Conservation (phyloP, 768 basidiomycete species). For the Tulasnella sp. region DNA sequence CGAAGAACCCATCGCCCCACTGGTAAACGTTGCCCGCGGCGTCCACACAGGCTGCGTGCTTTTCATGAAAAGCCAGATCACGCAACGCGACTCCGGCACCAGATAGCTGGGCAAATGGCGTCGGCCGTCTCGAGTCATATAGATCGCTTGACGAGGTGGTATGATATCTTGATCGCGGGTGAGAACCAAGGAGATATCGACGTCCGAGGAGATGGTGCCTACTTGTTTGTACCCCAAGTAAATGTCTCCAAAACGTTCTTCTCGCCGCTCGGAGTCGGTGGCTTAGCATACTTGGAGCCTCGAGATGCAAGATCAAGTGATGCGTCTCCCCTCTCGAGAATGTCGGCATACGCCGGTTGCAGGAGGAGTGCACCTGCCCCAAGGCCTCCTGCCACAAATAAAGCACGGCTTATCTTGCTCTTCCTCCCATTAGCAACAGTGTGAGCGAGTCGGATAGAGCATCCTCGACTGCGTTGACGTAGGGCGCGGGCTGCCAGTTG, state of each 20-base stretch:
- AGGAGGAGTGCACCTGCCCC: background rate
- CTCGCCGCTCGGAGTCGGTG: background rate
- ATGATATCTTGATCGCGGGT: background rate
- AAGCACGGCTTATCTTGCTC: background rate
- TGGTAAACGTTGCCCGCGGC: constrained; percentile 71
- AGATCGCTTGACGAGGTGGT: background rate
- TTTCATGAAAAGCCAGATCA: constrained; percentile 54
- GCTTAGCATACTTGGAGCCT: background rate
- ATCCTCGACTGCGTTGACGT: background rate
- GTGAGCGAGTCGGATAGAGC: background rate
- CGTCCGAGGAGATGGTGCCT: constrained; percentile 17
- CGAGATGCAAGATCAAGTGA: background rate
- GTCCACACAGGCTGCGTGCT: constrained; percentile 64
- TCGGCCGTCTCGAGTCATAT: constrained; percentile 4
- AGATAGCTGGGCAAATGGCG: constrained; percentile 37
- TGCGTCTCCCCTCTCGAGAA: constrained; percentile 1
- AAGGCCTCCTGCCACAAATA: background rate
- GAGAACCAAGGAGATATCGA: constrained; percentile 3
- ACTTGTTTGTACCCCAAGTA: constrained; percentile 71
- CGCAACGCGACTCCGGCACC: constrained; percentile 46
- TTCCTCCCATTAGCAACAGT: background rate
- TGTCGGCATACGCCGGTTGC: background rate
- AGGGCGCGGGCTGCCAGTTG: no score
- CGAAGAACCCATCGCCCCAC: constrained; percentile 61
- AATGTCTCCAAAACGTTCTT: constrained; percentile 34